phyloP scores from a whole-genome alignment of 163 green algal genomes.

The Chloromonas sp. region DNA sequence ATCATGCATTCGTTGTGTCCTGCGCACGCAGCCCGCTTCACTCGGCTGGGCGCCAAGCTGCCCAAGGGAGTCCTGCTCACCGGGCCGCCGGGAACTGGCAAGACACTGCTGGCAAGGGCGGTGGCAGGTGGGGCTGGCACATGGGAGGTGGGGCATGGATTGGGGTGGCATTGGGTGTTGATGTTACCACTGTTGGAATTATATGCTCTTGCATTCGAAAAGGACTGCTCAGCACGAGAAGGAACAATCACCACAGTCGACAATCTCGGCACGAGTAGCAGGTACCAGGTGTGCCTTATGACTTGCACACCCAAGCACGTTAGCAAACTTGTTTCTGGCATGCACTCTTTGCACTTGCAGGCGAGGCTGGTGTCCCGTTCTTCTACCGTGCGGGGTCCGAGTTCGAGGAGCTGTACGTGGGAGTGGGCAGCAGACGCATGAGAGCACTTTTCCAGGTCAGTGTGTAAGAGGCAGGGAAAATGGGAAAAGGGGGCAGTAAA shows the following conservation, averaged over 20 bases:
- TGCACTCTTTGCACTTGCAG: slow-evolving; percentile 47
- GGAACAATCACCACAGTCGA: too few species aligned
- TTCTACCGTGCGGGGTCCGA: slow-evolving; percentile 93
- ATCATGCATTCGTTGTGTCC: neutral
- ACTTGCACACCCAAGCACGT: too few species aligned
- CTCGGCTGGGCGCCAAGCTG: slow-evolving; percentile 83
- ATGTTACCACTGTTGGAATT: too few species aligned
- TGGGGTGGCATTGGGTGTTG: too few species aligned
- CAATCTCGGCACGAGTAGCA: too few species aligned
- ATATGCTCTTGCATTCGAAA: too few species aligned
- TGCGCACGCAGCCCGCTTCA: slow-evolving; percentile 73
- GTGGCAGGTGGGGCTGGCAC: slow-evolving; percentile 17
- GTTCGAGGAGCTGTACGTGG: slow-evolving; percentile 98
- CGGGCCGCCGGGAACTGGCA: slow-evolving; percentile 82
- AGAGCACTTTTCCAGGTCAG: slow-evolving; percentile 73
- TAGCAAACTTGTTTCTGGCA: too few species aligned
- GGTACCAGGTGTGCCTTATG: too few species aligned
- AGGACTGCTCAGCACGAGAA: too few species aligned
- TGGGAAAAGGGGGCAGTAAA: too few species aligned
- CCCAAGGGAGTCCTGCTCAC: slow-evolving; percentile 85
- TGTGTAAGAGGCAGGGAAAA: neutral
- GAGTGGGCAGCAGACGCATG: slow-evolving; percentile 80
- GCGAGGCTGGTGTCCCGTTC: slow-evolving; percentile 96
- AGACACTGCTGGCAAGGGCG: slow-evolving; percentile 72
- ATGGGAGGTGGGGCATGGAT: too few species aligned